A percentile compares a stretch with the other conserved stretches of the same genome.
phyloP scores from a whole-genome alignment of 495 filamentous ascomycete species.

The Xylaria palmicola region DNA sequence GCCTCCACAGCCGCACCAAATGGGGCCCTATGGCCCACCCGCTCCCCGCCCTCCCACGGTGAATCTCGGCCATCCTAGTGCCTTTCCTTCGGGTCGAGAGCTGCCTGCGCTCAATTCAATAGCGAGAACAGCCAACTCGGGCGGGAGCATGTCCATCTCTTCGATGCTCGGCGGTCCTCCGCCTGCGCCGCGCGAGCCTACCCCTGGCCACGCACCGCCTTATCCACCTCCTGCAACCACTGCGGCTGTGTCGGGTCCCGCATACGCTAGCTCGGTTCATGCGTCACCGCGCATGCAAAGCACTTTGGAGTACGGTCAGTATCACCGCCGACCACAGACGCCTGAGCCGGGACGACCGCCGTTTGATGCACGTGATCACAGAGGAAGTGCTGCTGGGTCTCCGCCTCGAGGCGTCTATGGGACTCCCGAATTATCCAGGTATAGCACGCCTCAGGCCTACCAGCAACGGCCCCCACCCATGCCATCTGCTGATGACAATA shows the following conservation, averaged over 20 bases:
- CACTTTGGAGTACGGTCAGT: constrained; percentile 56
- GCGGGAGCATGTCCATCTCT: constrained; percentile 93
- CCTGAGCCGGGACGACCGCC: constrained; percentile 60
- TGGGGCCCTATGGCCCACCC: constrained; percentile 45
- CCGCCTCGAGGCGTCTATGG: constrained; percentile 45
- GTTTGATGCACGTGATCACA: constrained; percentile 48
- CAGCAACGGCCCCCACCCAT: constrained; percentile 39
- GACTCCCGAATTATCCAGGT: constrained; percentile 55
- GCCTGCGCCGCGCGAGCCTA: constrained; percentile 47
- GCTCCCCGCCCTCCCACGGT: constrained; percentile 49
- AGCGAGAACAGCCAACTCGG: constrained; percentile 42
- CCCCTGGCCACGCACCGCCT: constrained; percentile 46
- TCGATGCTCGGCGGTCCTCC: constrained; percentile 80
- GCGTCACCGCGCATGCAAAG: constrained; percentile 53
- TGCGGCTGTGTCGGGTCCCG: constrained; percentile 46
- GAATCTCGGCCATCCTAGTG: constrained; percentile 50
- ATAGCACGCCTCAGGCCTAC: constrained; percentile 54
- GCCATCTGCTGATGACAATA: constrained; percentile 35
- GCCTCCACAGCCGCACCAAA: constrained; percentile 39
- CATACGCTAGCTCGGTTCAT: constrained; percentile 46
- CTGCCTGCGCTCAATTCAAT: constrained; percentile 53
- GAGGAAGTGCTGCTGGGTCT: constrained; percentile 45
- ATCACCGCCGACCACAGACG: constrained; percentile 66
- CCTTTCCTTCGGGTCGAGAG: constrained; percentile 53
- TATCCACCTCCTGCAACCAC: constrained; percentile 56